Percentiles rank a stretch among this genome's conserved stretches.
These are phyloP conservation scores for Moricandia arvensis DNA, from an alignment of 345 rosid genomes.

Conservation along the genomic window DNA sequence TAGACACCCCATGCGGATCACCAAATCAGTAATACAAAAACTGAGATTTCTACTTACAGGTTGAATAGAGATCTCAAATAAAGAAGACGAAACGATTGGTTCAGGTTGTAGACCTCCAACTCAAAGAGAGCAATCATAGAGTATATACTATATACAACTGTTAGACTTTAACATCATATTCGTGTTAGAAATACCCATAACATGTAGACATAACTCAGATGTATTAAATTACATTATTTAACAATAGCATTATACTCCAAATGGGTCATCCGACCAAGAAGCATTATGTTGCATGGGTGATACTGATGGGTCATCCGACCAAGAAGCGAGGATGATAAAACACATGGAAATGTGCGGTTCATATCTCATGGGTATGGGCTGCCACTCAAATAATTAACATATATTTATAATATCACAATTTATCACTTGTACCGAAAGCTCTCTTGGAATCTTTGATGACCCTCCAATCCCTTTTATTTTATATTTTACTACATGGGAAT, in stretches of 20 bases:
- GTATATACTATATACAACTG: not conserved
- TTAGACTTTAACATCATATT: not conserved
- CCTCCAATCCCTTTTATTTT: not conserved
- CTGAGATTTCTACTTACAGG: not conserved
- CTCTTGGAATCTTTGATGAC: not conserved
- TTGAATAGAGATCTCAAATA: not conserved
- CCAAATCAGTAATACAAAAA: not conserved
- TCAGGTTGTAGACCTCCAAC: not conserved
- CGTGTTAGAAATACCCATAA: not conserved
- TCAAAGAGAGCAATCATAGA: not conserved
- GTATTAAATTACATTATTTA: too few relatives aligned
- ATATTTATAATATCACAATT: not conserved
- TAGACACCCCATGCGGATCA: not conserved
- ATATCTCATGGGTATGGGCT: conserved; percentile 23
- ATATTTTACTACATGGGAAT: too few relatives aligned
- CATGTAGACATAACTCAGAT: not conserved
- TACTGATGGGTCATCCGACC: conserved; percentile 27
- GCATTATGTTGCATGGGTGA: conserved; percentile 31
- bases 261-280: too few relatives aligned
- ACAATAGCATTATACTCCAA: too few relatives aligned
- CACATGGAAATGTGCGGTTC: conserved; percentile 25
- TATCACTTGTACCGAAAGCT: not conserved
- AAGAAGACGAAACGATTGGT: not conserved
- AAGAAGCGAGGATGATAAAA: conserved; percentile 2
- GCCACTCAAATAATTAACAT: not conserved